Base-by-base conservation (phyloP, 2,329 filamentous ascomycete genomes). In the Didymella pinodella region DNA sequence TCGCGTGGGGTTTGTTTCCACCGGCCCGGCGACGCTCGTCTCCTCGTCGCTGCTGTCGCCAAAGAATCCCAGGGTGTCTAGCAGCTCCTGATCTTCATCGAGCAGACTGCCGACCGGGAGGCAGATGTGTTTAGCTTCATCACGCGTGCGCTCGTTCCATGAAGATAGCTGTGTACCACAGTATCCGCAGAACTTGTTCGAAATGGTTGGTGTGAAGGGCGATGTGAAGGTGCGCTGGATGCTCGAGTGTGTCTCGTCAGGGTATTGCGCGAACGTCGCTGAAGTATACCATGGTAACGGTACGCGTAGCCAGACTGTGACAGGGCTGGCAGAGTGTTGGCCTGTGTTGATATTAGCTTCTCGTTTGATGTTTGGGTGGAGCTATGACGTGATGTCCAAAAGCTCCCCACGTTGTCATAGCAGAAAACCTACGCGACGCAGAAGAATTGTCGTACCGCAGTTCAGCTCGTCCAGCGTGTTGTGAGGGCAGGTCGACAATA, bases 151-250 rank as follows among this genome's bases (percentile, higher is more conserved):
- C 75, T 96, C 93, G 46, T 88, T 89, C 92, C 92, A 97, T 68
- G 89, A 92, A 0, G 89, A 90, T 53, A 97, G 81, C 12, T 91
- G 90, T 0, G 93, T 96, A 51, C 93, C 93, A 75, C 93, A 97
- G 80, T 90, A 96, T 25, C 93, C 93, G 78, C 93, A 97, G 77
- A 97, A 97, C 66, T 92, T 86, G 48, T 54, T 59, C 7, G 48
- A 48, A 68, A 74, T 86, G 85, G 16, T 61, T 2, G 88, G 86
- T 2, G 70, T 62, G 22, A 74, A 65, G 16, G 74, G 76, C 2
- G 76, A 79, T 55, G 74, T 62, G 66, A 80, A 83, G 43, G 77
- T 80, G 48, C 79, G 78, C 52, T 79, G 79, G 67, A 83, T 82
- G 54, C 73, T 77, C 41, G 67, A 61, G 53, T 77, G 79, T 7